phyloP scores from a whole-genome alignment of 495 filamentous ascomycete species.

The Chaetomidium leptoderma region DNA sequence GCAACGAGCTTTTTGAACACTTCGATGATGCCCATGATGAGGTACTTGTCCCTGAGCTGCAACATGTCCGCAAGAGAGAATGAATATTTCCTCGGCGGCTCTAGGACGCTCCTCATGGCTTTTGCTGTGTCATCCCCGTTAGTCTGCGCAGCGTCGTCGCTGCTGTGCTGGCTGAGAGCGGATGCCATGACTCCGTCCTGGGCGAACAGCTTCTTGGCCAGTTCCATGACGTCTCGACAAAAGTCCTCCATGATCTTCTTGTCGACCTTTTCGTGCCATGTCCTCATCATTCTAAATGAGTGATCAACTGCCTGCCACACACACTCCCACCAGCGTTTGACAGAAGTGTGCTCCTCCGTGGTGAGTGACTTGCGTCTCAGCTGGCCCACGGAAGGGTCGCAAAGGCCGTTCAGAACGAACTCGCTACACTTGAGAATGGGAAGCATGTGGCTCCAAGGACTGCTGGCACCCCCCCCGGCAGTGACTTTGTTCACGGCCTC shows the following conservation, averaged over 20 bases:
- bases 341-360: constrained; percentile 55
- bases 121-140: constrained; percentile 41
- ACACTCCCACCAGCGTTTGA: constrained; percentile 73
- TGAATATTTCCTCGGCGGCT: constrained; percentile 60
- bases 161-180: constrained; percentile 49
- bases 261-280: constrained; percentile 67
- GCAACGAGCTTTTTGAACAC: constrained; percentile 63
- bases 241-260: constrained; percentile 81
- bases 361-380: constrained; percentile 61
- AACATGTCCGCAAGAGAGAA: constrained; percentile 74
- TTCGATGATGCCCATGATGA: constrained; percentile 68
- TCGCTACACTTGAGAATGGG: constrained; percentile 67
- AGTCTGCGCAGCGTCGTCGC: constrained; percentile 39
- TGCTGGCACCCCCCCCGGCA: constrained; percentile 46
- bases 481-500: constrained; percentile 47
- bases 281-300: constrained; percentile 78
- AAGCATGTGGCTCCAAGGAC: constrained; percentile 60
- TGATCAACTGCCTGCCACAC: constrained; percentile 74
- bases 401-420: constrained; percentile 75
- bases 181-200: constrained; percentile 74
- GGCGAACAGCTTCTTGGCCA: constrained; percentile 78
- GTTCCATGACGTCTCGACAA: constrained; percentile 87
- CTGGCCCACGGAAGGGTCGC: constrained; percentile 74
- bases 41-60: constrained; percentile 74
- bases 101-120: constrained; percentile 53